These are phyloP conservation scores for Suaeda aralocaspica DNA, from an alignment of 148 eudicot genomes.

Conservation along the genomic window DNA sequence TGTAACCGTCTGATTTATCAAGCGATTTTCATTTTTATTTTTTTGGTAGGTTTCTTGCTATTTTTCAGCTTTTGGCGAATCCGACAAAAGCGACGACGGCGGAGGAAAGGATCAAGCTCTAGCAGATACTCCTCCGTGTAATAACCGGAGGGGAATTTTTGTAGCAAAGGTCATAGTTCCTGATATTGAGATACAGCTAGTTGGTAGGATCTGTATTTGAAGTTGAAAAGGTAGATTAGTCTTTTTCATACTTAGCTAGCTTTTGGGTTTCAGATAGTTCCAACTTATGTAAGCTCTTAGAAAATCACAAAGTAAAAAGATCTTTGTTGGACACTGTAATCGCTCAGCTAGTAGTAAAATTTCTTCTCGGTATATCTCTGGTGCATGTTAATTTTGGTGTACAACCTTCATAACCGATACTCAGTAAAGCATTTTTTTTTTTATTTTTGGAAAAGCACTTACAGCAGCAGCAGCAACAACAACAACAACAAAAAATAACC, in stretches of 20 bases:
- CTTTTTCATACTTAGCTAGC: not conserved
- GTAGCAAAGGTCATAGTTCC: constrained; percentile 20
- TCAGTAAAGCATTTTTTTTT: too few species aligned
- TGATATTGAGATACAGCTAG: constrained; percentile 20
- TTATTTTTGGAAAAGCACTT: too few species aligned
- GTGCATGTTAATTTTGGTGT: not conserved
- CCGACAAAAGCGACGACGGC: constrained; percentile 66
- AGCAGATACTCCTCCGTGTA: constrained; percentile 42
- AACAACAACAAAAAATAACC: too few species aligned
- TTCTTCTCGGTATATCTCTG: not conserved
- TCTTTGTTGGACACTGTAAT: constrained; percentile 3
- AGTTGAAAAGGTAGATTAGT: constrained; percentile 15
- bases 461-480: too few species aligned
- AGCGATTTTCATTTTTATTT: too few species aligned
- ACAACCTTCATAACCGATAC: not conserved
- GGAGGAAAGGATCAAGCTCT: constrained; percentile 72
- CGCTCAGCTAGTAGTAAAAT: not conserved
- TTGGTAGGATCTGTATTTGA: constrained; percentile 14
- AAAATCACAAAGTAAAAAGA: not conserved
- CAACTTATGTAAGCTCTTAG: not conserved
- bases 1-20: not conserved
- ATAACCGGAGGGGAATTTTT: constrained; percentile 18
- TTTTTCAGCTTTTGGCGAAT: constrained; percentile 79
- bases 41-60: constrained; percentile 52
- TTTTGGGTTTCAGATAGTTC: not conserved